These are phyloP conservation scores for Podaxis sp. DNA, from an alignment of 768 basidiomycete genomes.

Conservation along the genomic window DNA sequence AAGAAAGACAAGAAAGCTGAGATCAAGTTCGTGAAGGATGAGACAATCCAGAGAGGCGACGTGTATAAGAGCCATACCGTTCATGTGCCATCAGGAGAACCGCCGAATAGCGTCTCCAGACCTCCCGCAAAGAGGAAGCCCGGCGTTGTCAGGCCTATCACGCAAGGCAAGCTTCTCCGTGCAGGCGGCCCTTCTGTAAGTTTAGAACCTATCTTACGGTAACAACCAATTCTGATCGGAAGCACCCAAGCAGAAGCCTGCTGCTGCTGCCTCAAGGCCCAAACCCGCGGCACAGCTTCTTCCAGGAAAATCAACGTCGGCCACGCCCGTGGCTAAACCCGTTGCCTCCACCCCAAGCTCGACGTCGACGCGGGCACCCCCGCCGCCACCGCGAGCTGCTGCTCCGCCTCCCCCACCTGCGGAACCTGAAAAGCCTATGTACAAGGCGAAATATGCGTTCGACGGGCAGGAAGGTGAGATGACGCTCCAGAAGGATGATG, in stretches of 20 bases:
- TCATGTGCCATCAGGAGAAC: constrained; percentile 85
- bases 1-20: constrained; percentile 94
- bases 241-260: constrained; percentile 43
- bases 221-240: neutral
- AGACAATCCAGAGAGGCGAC: constrained; percentile 75
- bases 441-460: constrained; percentile 91
- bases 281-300: constrained; percentile 67
- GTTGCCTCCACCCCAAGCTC: constrained; percentile 30
- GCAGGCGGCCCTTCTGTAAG: constrained; percentile 75
- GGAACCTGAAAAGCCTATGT: constrained; percentile 70
- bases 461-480: constrained; percentile 92
- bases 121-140: constrained; percentile 88
- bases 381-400: constrained; percentile 36
- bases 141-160: constrained; percentile 81
- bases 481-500: constrained; percentile 84
- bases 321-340: constrained; percentile 21
- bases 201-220: constrained; percentile 17
- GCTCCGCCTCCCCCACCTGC: constrained; percentile 55
- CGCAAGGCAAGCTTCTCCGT: constrained; percentile 77
- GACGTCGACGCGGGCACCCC: constrained; percentile 27
- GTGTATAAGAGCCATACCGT: constrained; percentile 93
- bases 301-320: constrained; percentile 49
- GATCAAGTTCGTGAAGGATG: constrained; percentile 89
- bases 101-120: constrained; percentile 75
- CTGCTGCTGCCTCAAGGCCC: constrained; percentile 40